Percentiles rank a stretch among this genome's conserved stretches.
Evolutionary conservation across 164 flowering plant species (phyloP).

Genomic region (Cinnamomum micranthum): DNA sequence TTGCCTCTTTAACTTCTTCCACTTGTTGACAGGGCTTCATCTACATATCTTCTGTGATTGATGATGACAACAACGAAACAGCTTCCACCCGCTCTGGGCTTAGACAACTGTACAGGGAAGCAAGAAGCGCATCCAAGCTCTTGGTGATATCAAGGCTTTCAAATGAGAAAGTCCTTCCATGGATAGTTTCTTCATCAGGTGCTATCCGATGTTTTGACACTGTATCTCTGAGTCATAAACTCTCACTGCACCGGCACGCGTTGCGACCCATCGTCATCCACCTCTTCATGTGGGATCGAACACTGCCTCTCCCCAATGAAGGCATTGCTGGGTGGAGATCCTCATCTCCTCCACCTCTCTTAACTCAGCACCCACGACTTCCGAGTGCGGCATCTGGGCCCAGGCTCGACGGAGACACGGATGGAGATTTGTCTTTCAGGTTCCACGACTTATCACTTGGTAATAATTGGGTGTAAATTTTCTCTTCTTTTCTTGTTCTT

Average conservation of each 20-base stretch:
- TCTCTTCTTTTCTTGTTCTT: too few relatives aligned
- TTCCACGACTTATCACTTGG: conserved; percentile 49
- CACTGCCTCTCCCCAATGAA: conserved; percentile 7
- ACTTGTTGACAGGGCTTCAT: conserved; percentile 64
- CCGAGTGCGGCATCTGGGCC: conserved; percentile 11
- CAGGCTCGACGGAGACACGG: conserved; percentile 47
- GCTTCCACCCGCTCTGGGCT: conserved; percentile 79
- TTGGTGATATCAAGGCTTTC: conserved; percentile 75
- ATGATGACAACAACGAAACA: conserved; percentile 39
- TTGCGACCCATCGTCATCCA: conserved; percentile 65
- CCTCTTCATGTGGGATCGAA: conserved; percentile 59
- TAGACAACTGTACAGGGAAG: conserved; percentile 57
- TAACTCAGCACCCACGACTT: conserved; percentile 13
- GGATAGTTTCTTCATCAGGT: conserved; percentile 87
- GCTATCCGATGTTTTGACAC: conserved; percentile 89
- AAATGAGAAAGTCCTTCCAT: conserved; percentile 88
- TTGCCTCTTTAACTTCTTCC: too few relatives aligned
- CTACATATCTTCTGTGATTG: conserved; percentile 71
- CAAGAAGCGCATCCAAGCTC: conserved; percentile 42
- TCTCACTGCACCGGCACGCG: conserved; percentile 85
- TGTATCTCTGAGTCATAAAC: conserved; percentile 86
- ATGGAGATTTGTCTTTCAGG: conserved; percentile 68
- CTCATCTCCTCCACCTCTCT: conserved; percentile 4
- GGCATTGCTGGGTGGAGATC: conserved; percentile 15
- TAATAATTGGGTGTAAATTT: conserved; percentile 54